Conservation (phyloP, 192 early-diverging fungal species). For the Coemansia sp. region DNA sequence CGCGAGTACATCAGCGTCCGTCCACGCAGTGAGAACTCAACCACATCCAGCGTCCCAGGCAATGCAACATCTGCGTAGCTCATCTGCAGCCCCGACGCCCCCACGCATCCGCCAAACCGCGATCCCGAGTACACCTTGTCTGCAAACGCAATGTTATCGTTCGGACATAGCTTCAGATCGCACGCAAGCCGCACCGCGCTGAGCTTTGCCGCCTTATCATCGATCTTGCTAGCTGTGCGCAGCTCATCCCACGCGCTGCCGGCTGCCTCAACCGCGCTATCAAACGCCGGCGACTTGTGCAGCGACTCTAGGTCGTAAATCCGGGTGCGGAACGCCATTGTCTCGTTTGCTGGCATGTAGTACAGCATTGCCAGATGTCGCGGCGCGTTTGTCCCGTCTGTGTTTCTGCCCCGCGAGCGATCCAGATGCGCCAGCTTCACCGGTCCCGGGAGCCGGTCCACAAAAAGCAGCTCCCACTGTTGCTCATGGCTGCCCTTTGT, state of each 20-base stretch:
- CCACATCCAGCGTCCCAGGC: constrained; percentile 42
- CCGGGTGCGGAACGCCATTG: constrained; percentile 27
- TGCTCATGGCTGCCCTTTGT: constrained; percentile 5
- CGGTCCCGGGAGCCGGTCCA: constrained; percentile 45
- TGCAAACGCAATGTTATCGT: constrained; percentile 27
- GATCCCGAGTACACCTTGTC: constrained; percentile 33
- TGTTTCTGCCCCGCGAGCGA: constrained; percentile 40
- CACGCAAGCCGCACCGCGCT: constrained; percentile 15
- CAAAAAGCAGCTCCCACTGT: constrained; percentile 52
- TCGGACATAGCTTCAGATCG: constrained; percentile 25
- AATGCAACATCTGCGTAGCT: constrained; percentile 22
- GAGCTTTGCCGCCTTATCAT: constrained; percentile 17
- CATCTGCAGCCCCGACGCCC: constrained; percentile 27
- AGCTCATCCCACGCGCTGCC: constrained; percentile 30
- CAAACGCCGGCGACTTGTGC: constrained; percentile 15
- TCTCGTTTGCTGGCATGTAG: constrained; percentile 37
- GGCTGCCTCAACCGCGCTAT: constrained; percentile 5
- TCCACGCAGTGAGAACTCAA: constrained; percentile 52
- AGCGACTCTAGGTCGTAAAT: constrained; percentile 49
- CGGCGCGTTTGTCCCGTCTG: constrained; percentile 32
- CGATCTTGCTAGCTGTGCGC: not conserved
- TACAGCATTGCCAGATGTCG: constrained; percentile 46
- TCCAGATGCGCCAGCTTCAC: constrained; percentile 40
- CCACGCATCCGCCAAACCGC: constrained; percentile 36
- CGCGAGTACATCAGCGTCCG: constrained; percentile 47